Evolutionary conservation across 1,284 basidiomycete species (phyloP).

Genomic region (Austropuccinia psidii): DNA sequence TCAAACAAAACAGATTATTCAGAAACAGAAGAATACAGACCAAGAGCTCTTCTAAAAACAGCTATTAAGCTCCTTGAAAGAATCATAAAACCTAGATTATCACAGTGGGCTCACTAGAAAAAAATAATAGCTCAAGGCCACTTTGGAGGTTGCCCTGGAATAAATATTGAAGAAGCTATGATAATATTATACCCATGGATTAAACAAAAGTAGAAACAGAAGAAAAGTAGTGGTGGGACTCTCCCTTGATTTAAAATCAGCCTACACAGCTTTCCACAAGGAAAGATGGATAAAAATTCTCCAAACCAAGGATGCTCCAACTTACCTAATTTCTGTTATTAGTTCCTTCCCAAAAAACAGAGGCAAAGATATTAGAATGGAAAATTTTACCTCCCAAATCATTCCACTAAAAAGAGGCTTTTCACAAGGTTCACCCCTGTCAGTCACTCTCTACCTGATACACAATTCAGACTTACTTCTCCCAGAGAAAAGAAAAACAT

Average conservation of each 20-base stretch:
- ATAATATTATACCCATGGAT: neutral
- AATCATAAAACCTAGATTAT: neutral
- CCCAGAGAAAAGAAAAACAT: neutral
- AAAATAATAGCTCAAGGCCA: neutral
- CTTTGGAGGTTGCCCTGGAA: neutral
- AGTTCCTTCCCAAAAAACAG: neutral
- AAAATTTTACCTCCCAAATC: neutral
- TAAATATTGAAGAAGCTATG: neutral
- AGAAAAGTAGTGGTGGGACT: neutral
- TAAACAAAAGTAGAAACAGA: neutral
- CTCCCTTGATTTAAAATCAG: conserved; percentile 1
- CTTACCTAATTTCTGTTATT: neutral
- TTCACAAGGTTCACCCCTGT: conserved; percentile 12
- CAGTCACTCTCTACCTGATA: conserved; percentile 9
- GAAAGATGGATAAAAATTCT: neutral
- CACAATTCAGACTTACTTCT: neutral
- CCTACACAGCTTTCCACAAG: neutral
- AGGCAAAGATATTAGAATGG: neutral
- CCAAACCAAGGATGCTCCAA: neutral
- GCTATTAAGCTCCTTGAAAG: neutral
- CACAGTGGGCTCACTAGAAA: too few species aligned
- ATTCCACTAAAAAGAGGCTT: neutral
- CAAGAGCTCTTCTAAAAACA: conserved; percentile 5
- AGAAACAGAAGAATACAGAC: neutral
- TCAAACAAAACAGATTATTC: neutral